Evolutionary conservation across 164 flowering plant genomes (phyloP), one percentile per base, ranked within the genome.

Genomic region (Kingdonia uniflora): DNA sequence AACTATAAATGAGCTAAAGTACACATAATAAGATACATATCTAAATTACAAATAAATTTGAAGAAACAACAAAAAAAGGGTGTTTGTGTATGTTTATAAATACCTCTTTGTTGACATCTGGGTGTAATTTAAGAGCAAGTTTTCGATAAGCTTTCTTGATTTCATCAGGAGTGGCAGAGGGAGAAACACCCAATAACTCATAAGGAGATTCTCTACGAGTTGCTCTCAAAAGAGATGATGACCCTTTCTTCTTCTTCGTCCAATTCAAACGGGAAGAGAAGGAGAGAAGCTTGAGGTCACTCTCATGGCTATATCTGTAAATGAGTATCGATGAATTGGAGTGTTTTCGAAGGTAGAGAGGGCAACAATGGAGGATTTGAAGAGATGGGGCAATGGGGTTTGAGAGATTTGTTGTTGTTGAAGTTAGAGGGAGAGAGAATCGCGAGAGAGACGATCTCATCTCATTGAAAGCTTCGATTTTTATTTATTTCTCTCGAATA

Each of bases 61-160:
- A 29, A 29, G 16, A 49, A 22, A 14, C 16, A 23, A n/a, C 21
- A 23, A 38, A 19, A 52, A 41, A 19, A 19, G 20, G 25, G 49
- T 19, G 55, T 20, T 21, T 12, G 35, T 5, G 4, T 40, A n/a
- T n/a, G n/a, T n/a, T n/a, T n/a, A 37, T 2, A 16, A 22, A 0
- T 59, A 90, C 96, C 95, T 84, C 80, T 58, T 86, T 92, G 58
- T 92, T 92, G 47, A 88, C 97, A 73, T 92, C 99, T 6, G 97
- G 99, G 58, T 92, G 99, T 65, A 71, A 84, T 65, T 84, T 92
- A 19, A 92, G 74, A 64, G 99, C 99, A 49, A 92, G 81, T 65
- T 81, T 92, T 49, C 99, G 64, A 60, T 92, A 92, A 58, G 95
- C 95, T 76, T 84, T 77, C 63, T 88, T 92, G 65, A 92, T 86